Base-by-base conservation (phyloP, 331 rosid genomes). In the Quercus phellos region DNA sequence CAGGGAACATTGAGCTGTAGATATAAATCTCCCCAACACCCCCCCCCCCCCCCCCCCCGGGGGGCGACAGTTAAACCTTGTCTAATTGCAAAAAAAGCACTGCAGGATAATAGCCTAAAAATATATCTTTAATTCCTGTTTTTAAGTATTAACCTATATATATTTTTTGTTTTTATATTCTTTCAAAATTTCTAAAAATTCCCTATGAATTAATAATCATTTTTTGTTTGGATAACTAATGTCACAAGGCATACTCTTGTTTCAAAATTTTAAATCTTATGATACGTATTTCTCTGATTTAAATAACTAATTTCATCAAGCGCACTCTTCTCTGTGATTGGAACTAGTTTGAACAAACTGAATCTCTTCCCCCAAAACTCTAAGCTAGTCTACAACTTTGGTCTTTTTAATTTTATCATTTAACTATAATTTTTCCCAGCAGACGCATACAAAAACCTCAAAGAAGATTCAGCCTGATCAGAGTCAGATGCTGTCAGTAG, bases 391-490 rank as follows among this genome's bases (percentile, higher is more conserved):
- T 74, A 46, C 21, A 72, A 46, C 74, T 69, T 54, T 76, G 70
- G n/a, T 55, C 51, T 59, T 70, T 53, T 76, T 14, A 58, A 21
- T 78, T 73, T 17, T 79, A 66, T 38, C 34, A 60, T 69, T 22
- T 51, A 17, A 71, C n/a, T 72, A 1, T 72, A 1, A 9, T 74
- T 78, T 69, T 73, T 32, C 78, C 19, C 10, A 77, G 84, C 89
- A 94, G 99, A 88, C 99, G 0, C 90, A 89, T 85, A 88, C 74
- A 74, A 90, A 94, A 84, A 84, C 74, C 43, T 63, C 74, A 4
- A 88, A 79, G 76, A 82, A 74, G 82, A 51, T 85, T 67, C 82
- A 13, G 67, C 68, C 84, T 26, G 84, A 43, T 74, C 83, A 74
- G 76, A 68, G 51, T 74, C 83, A 74, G 74, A 55, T 74, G 5